Percentiles rank a stretch among this genome's conserved stretches.
phyloP scores from a whole-genome alignment of 2,329 filamentous ascomycete species.

The Ascochyta koolunga region DNA sequence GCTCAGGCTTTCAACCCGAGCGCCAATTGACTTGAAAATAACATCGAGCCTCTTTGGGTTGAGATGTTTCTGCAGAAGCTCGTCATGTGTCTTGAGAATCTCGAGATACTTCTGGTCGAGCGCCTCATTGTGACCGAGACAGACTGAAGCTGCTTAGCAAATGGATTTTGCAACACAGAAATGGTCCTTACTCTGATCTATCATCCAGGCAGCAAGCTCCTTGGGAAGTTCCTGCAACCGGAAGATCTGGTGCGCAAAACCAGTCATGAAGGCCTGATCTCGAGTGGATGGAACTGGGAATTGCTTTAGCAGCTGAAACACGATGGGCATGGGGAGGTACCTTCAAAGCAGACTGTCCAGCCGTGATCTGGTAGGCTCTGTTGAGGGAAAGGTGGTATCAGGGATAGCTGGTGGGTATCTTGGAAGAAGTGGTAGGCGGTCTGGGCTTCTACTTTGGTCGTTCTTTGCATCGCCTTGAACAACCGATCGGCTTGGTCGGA shows the following conservation, averaged over 20 bases:
- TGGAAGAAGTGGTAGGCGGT: conserved; percentile 63
- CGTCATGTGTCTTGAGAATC: conserved; percentile 35
- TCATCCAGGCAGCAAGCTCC: conserved; percentile 52
- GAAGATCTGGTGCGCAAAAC: conserved; percentile 51
- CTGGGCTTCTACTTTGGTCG: conserved; percentile 62
- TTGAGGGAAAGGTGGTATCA: conserved; percentile 19
- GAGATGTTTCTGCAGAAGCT: conserved; percentile 42
- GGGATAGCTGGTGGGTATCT: conserved; percentile 10
- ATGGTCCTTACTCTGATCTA: conserved; percentile 40
- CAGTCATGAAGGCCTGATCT: conserved; percentile 51
- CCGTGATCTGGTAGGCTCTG: conserved; percentile 36
- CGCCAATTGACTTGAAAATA: conserved; percentile 66
- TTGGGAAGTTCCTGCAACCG: conserved; percentile 44
- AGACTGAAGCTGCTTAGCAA: conserved; percentile 34
- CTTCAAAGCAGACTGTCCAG: conserved; percentile 44
- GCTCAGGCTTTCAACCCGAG: conserved; percentile 32
- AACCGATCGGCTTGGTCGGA: conserved; percentile 64
- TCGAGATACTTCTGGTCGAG: conserved; percentile 47
- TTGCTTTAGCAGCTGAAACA: conserved; percentile 13
- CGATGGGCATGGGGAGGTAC: conserved; percentile 15
- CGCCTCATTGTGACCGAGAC: conserved; percentile 37
- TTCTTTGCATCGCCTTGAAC: conserved; percentile 64
- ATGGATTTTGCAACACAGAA: background rate
- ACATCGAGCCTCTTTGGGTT: conserved; percentile 52
- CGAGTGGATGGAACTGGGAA: conserved; percentile 30